A percentile compares a stretch with the other conserved stretches of the same genome.
These are phyloP conservation scores for Boletus pseudopeckii DNA, from an alignment of 768 basidiomycete species.

Conservation along the genomic window DNA sequence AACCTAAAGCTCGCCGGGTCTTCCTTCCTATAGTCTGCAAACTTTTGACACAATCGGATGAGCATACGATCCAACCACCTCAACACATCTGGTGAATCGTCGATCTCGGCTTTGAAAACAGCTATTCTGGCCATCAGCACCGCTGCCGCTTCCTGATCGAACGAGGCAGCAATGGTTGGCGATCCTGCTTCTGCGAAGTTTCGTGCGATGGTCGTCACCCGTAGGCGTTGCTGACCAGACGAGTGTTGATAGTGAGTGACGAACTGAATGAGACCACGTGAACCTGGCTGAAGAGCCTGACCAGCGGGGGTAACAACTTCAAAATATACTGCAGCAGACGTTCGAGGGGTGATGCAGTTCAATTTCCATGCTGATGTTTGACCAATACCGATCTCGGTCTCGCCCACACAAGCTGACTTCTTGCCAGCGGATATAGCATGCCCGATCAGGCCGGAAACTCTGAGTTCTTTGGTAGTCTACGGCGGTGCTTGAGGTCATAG, in stretches of 20 bases:
- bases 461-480: slow-evolving; percentile 97
- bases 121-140: slow-evolving; percentile 99
- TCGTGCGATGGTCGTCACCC: slow-evolving; percentile 97
- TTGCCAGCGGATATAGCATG: slow-evolving; percentile 97
- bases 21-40: slow-evolving; percentile 98
- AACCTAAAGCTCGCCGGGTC: slow-evolving; percentile 93
- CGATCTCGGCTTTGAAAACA: slow-evolving; percentile 98
- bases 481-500: slow-evolving; percentile 1
- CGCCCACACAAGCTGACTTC: slow-evolving; percentile 94
- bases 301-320: slow-evolving; percentile 98
- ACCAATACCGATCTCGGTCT: slow-evolving; percentile 98
- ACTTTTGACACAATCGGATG: slow-evolving; percentile 97
- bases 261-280: slow-evolving; percentile 94
- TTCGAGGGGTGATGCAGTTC: slow-evolving; percentile 83
- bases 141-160: slow-evolving; percentile 97
- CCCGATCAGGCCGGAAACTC: slow-evolving; percentile 96
- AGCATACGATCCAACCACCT: slow-evolving; percentile 99
- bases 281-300: slow-evolving; percentile 83
- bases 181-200: slow-evolving; percentile 98
- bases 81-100: slow-evolving; percentile 94
- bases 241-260: slow-evolving; percentile 98
- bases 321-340: slow-evolving; percentile 91
- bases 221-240: slow-evolving; percentile 89
- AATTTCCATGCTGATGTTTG: slow-evolving; percentile 99
- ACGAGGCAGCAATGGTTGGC: slow-evolving; percentile 86